phyloP scores from a whole-genome alignment of 139 green algal genomes.

The Asterochloris sp. region DNA sequence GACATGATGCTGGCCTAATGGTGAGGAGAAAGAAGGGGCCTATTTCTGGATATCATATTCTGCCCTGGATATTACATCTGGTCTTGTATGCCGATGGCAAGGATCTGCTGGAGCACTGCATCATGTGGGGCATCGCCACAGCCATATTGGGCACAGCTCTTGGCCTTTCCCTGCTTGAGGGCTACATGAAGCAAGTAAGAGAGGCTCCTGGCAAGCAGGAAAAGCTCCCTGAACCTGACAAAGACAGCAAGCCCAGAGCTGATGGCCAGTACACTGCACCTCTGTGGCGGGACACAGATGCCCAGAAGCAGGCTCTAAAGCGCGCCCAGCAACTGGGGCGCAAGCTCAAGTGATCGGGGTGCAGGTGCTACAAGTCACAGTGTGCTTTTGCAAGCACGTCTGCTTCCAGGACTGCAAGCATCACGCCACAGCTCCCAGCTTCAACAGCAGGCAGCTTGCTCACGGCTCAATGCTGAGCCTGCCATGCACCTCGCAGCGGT shows the following conservation, averaged over 20 bases:
- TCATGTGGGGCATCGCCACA: conserved; percentile 41
- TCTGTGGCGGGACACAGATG: conserved; percentile 26
- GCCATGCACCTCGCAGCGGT: background rate
- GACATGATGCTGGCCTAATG: too few species aligned
- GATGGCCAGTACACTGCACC: conserved; percentile 30
- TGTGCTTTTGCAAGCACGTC: background rate
- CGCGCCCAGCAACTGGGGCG: conserved; percentile 4
- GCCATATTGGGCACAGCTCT: conserved; percentile 31
- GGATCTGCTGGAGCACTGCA: too few species aligned
- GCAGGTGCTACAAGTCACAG: background rate
- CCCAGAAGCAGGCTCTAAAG: conserved; percentile 16
- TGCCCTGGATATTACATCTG: too few species aligned
- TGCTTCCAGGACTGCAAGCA: background rate
- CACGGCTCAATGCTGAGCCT: background rate
- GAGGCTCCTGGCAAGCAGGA: conserved; percentile 4
- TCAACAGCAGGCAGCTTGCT: too few species aligned
- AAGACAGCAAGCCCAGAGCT: conserved; percentile 15
- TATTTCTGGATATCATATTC: too few species aligned
- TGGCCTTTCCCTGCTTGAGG: conserved; percentile 35
- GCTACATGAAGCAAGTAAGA: background rate
- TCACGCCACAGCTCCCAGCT: too few species aligned
- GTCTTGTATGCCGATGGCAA: too few species aligned
- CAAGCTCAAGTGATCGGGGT: conserved; percentile 8
- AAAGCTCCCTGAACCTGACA: conserved; percentile 28
- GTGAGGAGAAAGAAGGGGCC: too few species aligned